Evolutionary conservation across 2,329 filamentous ascomycete genomes (phyloP).

Genomic region (Ceratocystiopsis brevicomis): DNA sequence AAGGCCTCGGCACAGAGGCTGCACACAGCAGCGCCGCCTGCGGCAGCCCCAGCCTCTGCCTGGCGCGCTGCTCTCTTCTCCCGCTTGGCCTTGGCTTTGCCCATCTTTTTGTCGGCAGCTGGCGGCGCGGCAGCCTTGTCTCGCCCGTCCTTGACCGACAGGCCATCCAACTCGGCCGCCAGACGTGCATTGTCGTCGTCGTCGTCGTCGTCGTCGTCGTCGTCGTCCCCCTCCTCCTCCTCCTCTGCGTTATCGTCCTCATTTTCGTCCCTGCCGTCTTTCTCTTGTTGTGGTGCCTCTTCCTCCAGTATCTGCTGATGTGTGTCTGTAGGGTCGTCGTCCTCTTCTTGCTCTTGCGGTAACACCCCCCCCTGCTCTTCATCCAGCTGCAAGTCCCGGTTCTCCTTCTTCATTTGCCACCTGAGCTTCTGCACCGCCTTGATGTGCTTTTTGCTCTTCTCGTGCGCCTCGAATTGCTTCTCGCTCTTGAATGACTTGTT

Average conservation of each 20-base stretch:
- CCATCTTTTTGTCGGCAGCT: conserved; percentile 34
- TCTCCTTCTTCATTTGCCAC: conserved; percentile 68
- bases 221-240: conserved; percentile 17
- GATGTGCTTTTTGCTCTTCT: conserved; percentile 89
- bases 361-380: conserved; percentile 3
- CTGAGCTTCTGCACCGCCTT: conserved; percentile 69
- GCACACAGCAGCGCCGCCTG: conserved; percentile 3
- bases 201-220: background rate
- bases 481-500: conserved; percentile 73
- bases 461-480: conserved; percentile 77
- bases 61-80: conserved; percentile 8
- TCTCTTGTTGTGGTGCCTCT: background rate
- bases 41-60: conserved; percentile 1
- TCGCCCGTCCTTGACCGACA: conserved; percentile 36
- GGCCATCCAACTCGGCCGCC: conserved; percentile 73
- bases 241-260: conserved; percentile 29
- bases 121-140: conserved; percentile 26
- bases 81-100: conserved; percentile 11
- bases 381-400: conserved; percentile 37
- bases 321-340: background rate
- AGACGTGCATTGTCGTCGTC: conserved; percentile 56
- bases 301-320: too few relatives aligned
- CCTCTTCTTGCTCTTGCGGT: background rate
- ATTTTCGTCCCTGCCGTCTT: conserved; percentile 1
- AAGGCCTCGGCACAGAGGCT: conserved; percentile 7